Base-by-base conservation (phyloP, 306 rosid genomes). In the Begonia fuchsioides region DNA sequence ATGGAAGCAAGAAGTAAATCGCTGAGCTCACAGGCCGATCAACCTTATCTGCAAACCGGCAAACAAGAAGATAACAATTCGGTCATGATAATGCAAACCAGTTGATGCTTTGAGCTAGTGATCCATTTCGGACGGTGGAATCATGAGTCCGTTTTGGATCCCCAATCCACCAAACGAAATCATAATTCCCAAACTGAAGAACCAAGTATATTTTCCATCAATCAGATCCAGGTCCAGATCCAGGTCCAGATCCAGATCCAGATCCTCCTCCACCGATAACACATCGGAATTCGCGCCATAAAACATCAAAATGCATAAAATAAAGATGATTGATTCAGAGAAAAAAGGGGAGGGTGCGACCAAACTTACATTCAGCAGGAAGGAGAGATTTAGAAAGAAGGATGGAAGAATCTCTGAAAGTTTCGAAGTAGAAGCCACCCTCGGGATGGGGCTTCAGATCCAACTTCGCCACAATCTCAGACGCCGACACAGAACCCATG, bases 371-470 rank as follows among this genome's bases (percentile, higher is more conserved):
- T 20, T 73, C 26, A 0, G 80, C 55, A 0, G 95, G 93, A 6
- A 85, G 95, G 8, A 64, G 84, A 64, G 80, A 75, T 39, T 53
- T 73, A 17, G 78, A 70, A 32, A 85, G 82, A 38, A 55, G 57
- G 26, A 85, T 49, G 35, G 93, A 81, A 8, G 44, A 35, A 39
- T 85, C 95, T 16, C 95, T 63, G 73, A 85, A 78, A 17, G 87
- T 81, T 63, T 85, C 95, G 0, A 60, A 44, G 70, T 63, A 85
- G 26, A 76, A 81, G 0, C 95, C 95, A 13, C 95, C 95, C 76
- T 85, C 95, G 0, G 76, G 82, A 51, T 85, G 80, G 5, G 87
- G 82, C 51, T 68, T 64, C 62, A 85, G 71, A 64, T 85, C 63
- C 75, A 85, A 51, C 51, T 81, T 85, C n/a, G 49, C 63, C 0